Conservation (phyloP, 345 rosid genomes). For the Acer saccharum region DNA sequence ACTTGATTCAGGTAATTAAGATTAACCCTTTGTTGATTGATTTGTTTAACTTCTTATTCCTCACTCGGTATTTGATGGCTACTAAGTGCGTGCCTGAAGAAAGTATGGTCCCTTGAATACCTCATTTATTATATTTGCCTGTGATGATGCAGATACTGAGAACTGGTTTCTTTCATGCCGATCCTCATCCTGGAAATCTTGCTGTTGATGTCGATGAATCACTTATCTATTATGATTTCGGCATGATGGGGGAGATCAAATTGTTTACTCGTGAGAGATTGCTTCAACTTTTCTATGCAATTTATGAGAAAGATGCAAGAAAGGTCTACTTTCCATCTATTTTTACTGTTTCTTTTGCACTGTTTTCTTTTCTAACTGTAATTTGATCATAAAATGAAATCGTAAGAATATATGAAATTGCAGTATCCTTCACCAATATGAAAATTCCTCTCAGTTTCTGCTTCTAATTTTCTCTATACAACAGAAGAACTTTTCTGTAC, state of each 20-base stretch:
- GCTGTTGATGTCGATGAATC: conserved; percentile 85
- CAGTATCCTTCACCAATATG: no score
- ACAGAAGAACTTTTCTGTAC: no score
- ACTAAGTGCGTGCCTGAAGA: neutral
- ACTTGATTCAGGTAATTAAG: conserved; percentile 81
- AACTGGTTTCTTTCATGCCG: conserved; percentile 98
- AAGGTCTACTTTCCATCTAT: conserved; percentile 51
- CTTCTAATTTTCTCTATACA: no score
- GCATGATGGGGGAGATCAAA: conserved; percentile 99
- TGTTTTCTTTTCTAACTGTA: neutral
- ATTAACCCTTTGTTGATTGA: conserved; percentile 1
- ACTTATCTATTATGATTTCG: conserved; percentile 91
- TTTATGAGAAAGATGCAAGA: conserved; percentile 94
- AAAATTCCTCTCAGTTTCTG: no score
- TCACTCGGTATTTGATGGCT: neutral
- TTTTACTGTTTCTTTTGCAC: conserved; percentile 7
- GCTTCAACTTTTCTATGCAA: conserved; percentile 86
- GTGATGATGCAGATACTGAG: conserved; percentile 60
- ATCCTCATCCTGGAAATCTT: conserved; percentile 98
- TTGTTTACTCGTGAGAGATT: conserved; percentile 81
- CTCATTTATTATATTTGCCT: neutral
- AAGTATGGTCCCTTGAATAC: neutral
- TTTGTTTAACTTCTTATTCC: neutral
- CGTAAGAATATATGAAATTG: no score
- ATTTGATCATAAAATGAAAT: neutral